These are phyloP conservation scores for Apophysomyces variabilis DNA, from an alignment of 371 early-diverging fungal genomes.

Conservation along the genomic window DNA sequence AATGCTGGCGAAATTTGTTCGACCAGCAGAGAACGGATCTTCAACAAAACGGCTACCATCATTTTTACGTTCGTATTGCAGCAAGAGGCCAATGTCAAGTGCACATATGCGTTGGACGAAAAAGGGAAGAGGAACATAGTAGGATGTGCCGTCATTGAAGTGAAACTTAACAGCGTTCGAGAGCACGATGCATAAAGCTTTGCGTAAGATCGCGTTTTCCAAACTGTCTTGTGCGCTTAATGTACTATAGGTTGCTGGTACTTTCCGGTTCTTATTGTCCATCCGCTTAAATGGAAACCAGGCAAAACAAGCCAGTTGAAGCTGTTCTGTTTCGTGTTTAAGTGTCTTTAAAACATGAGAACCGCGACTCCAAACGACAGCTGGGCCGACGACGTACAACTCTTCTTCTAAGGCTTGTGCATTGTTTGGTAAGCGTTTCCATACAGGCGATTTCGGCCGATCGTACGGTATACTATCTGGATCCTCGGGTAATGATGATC, in stretches of 20 bases:
- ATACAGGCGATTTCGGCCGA: neutral
- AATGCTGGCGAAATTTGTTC: conserved; percentile 12
- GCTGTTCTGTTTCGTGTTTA: conserved; percentile 19
- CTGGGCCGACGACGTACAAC: conserved; percentile 19
- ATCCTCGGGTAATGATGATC: neutral
- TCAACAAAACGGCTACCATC: conserved; percentile 1
- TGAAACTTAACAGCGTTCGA: conserved; percentile 22
- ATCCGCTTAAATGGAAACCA: conserved; percentile 25
- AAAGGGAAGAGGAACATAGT: conserved; percentile 21
- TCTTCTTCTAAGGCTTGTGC: conserved; percentile 23
- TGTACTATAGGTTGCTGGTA: neutral
- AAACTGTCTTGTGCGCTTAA: neutral
- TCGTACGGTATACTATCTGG: neutral
- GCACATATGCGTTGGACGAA: conserved; percentile 20
- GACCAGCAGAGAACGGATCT: neutral
- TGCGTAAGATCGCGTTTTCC: conserved; percentile 10
- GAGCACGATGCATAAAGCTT: conserved; percentile 24
- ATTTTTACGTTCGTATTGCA: conserved; percentile 17
- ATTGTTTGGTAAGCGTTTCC: neutral
- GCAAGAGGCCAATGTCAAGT: conserved; percentile 20
- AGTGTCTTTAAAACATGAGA: conserved; percentile 20
- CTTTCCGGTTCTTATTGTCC: neutral
- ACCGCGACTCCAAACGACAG: conserved; percentile 28
- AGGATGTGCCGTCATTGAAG: conserved; percentile 22
- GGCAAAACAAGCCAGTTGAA: conserved; percentile 24